phyloP scores from a whole-genome alignment of 108 stramenopile genomes.

The Seminavis robusta region DNA sequence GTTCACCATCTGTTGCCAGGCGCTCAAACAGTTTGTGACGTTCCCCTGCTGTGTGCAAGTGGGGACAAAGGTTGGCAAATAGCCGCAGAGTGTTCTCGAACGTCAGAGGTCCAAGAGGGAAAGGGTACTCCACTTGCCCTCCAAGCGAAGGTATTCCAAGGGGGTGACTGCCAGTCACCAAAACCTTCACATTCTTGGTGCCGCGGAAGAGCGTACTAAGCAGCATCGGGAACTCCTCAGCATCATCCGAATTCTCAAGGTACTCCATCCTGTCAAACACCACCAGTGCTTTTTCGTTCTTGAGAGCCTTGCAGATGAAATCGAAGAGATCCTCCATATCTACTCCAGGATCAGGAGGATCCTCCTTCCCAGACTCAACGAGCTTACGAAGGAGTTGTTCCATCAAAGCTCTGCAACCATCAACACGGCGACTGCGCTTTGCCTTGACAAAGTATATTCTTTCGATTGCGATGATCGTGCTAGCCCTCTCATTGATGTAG shows the following conservation, averaged over 20 bases:
- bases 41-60: slow-evolving; percentile 59
- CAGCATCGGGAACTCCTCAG: slow-evolving; percentile 59
- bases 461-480: slow-evolving; percentile 43
- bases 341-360: slow-evolving; percentile 23
- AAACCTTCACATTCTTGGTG: slow-evolving; percentile 52
- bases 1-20: slow-evolving; percentile 27
- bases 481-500: slow-evolving; percentile 73
- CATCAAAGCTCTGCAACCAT: slow-evolving; percentile 27
- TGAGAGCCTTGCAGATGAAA: slow-evolving; percentile 27
- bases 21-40: slow-evolving; percentile 37
- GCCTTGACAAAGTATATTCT: slow-evolving; percentile 59
- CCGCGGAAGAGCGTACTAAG: slow-evolving; percentile 60
- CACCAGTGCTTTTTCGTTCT: slow-evolving; percentile 55
- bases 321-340: slow-evolving; percentile 48
- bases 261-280: slow-evolving; percentile 69
- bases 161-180: slow-evolving; percentile 41
- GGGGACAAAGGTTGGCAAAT: slow-evolving; percentile 68
- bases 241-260: slow-evolving; percentile 45
- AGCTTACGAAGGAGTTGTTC: slow-evolving; percentile 43
- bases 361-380: slow-evolving; percentile 27
- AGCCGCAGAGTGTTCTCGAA: slow-evolving; percentile 58
- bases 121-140: slow-evolving; percentile 54
- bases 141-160: slow-evolving; percentile 48
- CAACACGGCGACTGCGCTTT: slow-evolving; percentile 26
- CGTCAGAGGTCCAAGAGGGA: slow-evolving; percentile 53